Evolutionary conservation across 2,329 filamentous ascomycete genomes (phyloP), one percentile per base, ranked within the genome.

Genomic region (Aspergillus ustus): DNA sequence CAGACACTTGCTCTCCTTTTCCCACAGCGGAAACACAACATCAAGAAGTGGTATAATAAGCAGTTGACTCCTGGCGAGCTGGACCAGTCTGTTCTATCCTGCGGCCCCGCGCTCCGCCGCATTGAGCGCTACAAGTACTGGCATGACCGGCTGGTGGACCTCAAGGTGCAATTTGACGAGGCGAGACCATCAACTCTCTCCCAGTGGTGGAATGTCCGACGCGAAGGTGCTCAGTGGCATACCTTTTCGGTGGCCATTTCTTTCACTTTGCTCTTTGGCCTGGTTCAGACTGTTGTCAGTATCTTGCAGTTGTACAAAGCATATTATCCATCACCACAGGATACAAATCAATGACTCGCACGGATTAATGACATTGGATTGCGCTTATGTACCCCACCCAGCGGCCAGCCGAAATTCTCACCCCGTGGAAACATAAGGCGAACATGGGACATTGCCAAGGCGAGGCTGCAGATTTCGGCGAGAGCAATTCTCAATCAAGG

Each of bases 161-260:
- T 83, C 2, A 81, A 82, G 67, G 74, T 81, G 55, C 71, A 68
- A 17, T 79, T 78, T 50, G 73, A 83, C 63, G 72, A 82, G 61
- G 62, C 77, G 4, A 61, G 71, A 52, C 73, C 78, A 7, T 66
- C 66, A 29, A 75, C 69, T 0, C 43, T 82, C 0, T 69, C 68
- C 0, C 63, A 65, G 44, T 63, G 58, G 77, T 83, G 81, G 80
- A 67, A 75, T 55, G 80, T 82, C 60, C 63, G 75, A 4, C 64
- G 81, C 1, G 78, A 80, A 31, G 72, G 75, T 0, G 74, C 77
- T 0, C 80, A 82, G 53, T 82, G 80, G 78, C 82, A 63, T 15
- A 77, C 52, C 1, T 80, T 82, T 54, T 83, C 81, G 81, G 72
- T 82, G 3, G 80, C 78, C 0, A 70, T 81, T 1, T 49, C 67